Base-by-base conservation (phyloP, 352 stramenopile species). In the Globisporangium abappressorium region DNA sequence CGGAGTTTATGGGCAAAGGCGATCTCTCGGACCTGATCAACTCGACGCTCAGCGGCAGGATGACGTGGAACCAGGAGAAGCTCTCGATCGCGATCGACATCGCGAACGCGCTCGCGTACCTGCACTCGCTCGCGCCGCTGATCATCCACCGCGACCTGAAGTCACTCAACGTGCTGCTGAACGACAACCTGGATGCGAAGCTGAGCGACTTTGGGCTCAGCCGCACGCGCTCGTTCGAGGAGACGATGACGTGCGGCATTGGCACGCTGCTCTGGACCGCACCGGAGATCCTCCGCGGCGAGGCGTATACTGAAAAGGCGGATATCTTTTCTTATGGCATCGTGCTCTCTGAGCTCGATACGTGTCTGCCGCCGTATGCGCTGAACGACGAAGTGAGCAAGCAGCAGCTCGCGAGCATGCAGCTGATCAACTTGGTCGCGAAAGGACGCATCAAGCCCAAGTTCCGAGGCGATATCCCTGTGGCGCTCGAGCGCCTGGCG, bases 151-250 rank as follows among this genome's bases (percentile, higher is more conserved):
- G 59, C 15, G 59, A 65, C 59, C 28, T 65, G 15, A 65, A 79
- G 46, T 76, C 72, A 4, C 62, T 72, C 56, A 74, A 74, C 46
- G 69, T 74, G 18, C 51, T 75, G 33, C 41, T 75, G 18, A 65
- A 84, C 61, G 79, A 70, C 8, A 71, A 82, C 47, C 76, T 87
- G 69, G 69, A 90, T n/a, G 78, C 78, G 26, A 92, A 92, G 54
- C 71, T 92, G n/a, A 92, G 78, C 38, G 84, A 92, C 68, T 92
- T 92, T 65, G 81, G 81, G 12, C 47, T 76, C 54, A 73, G 66
- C 24, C 51, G 70, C n/a, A 65, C 71, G 56, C 65, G 70, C 9
- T 76, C 70, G 18, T 73, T 71, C 26, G 67, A 76, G 36, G 66
- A 81, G 63, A 81, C 74, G 22, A 84, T 81, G 72, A 83, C 72